Base-by-base conservation (phyloP, 2,329 filamentous ascomycete species). In the Alternaria infectoria region DNA sequence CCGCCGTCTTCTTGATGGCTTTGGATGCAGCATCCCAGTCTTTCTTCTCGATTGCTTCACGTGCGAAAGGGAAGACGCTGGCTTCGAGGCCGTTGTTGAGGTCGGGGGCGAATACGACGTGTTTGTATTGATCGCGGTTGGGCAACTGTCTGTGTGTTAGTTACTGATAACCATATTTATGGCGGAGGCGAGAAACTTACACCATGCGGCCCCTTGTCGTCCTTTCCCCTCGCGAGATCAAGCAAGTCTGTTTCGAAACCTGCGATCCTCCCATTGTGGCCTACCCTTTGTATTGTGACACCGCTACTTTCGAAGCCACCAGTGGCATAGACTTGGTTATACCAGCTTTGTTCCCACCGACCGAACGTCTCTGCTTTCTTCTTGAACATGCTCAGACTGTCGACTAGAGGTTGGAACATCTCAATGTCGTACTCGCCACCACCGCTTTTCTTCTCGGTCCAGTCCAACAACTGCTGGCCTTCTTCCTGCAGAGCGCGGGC, bases 51-150 rank as follows among this genome's bases (percentile, higher is more conserved):
- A 97, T 84, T 9, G 91, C 89, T 74, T 97, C 94, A 60, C 93
- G 86, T 59, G 97, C 91, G n/a, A 90, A 90, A 0, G 95, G 95
- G 81, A 96, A 96, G 65, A 88, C 88, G 0, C 87, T 87, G 30
- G 68, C 66, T 36, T 91, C 87, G 69, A 90, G 87, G 40, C 86
- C 88, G 32, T 89, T 90, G 90, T 93, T 94, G 3, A 88, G 83
- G 74, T 93, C 88, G 0, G 96, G 96, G 2, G 92, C 95, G 77
- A 94, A 97, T 60, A 99, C 83, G 74, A 96, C 87, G 80, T 97
- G 96, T 80, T 96, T 97, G 85, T 93, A 99, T 81, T 98, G 96
- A 6, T 91, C 92, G 68, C 95, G 90, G 71, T 93, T 93, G 43
- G 92, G 92, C 5, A 97, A 87, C 77, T 80, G 54, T 57, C 8